phyloP scores from a whole-genome alignment of 768 basidiomycete species.

The Gyrodon lividus region DNA sequence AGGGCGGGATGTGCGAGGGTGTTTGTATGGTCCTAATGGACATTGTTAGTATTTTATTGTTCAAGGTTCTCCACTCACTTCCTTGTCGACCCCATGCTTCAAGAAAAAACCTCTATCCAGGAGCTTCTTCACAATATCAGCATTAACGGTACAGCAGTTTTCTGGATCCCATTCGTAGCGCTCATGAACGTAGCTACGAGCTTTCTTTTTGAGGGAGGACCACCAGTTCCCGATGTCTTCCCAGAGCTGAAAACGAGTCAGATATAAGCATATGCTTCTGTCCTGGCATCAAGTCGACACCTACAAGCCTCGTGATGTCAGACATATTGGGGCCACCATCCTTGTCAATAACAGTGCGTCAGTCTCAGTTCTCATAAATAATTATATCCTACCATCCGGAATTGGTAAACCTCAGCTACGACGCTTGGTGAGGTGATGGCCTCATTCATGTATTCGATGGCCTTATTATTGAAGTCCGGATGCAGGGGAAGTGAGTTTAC shows the following conservation, averaged over 20 bases:
- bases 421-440: too few species aligned
- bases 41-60: too few species aligned
- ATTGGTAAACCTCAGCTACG: neutral
- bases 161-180: slow-evolving; percentile 5
- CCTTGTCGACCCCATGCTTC: neutral
- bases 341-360: too few species aligned
- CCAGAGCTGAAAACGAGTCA: neutral
- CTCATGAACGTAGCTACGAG: neutral
- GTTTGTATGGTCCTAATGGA: slow-evolving; percentile 6
- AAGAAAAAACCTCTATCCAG: neutral
- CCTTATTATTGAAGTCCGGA: too few species aligned
- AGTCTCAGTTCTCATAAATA: too few species aligned
- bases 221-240: slow-evolving; percentile 5
- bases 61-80: neutral
- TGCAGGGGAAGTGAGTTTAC: neutral
- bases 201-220: slow-evolving; percentile 5
- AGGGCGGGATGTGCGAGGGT: slow-evolving; percentile 7
- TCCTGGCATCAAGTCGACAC: too few species aligned
- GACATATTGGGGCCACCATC: too few species aligned
- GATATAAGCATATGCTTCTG: too few species aligned
- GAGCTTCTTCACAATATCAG: neutral
- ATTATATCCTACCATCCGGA: neutral
- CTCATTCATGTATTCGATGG: too few species aligned
- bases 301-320: too few species aligned
- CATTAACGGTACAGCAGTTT: neutral